Percentiles rank a stretch among this genome's conserved stretches.
Conservation (phyloP, 345 rosid genomes). For the Citrus reticulata region DNA sequence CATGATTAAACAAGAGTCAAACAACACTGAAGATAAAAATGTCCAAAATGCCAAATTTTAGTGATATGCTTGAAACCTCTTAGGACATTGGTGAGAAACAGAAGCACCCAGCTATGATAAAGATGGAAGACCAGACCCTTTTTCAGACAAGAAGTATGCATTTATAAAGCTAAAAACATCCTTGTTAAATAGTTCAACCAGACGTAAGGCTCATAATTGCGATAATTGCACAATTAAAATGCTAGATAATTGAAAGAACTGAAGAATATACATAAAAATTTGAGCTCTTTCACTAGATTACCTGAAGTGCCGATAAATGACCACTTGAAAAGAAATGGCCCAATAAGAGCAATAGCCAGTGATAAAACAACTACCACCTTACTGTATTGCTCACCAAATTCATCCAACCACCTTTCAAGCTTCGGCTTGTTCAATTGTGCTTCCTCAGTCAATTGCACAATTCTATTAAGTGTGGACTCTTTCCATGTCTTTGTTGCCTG, state of each 20-base stretch:
- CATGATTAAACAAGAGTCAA: slow-evolving; percentile 21
- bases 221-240: not conserved
- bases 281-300: slow-evolving; percentile 23
- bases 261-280: not conserved
- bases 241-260: not conserved
- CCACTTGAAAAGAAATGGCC: slow-evolving; percentile 94
- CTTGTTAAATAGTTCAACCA: slow-evolving; percentile 1
- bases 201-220: not conserved
- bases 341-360: slow-evolving; percentile 66
- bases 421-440: slow-evolving; percentile 85
- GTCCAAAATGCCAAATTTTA: not conserved
- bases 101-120: slow-evolving; percentile 5
- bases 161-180: not conserved
- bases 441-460: slow-evolving; percentile 94
- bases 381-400: slow-evolving; percentile 92
- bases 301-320: slow-evolving; percentile 85
- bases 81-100: not conserved
- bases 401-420: slow-evolving; percentile 97
- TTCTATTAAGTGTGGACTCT: slow-evolving; percentile 82
- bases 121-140: not conserved
- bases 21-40: slow-evolving; percentile 1
- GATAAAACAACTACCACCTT: slow-evolving; percentile 86
- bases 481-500: slow-evolving; percentile 88
- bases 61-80: not conserved
- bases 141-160: not conserved